phyloP scores from a whole-genome alignment of 176 grass and related monocot genomes.

The Melocanna baccifera region DNA sequence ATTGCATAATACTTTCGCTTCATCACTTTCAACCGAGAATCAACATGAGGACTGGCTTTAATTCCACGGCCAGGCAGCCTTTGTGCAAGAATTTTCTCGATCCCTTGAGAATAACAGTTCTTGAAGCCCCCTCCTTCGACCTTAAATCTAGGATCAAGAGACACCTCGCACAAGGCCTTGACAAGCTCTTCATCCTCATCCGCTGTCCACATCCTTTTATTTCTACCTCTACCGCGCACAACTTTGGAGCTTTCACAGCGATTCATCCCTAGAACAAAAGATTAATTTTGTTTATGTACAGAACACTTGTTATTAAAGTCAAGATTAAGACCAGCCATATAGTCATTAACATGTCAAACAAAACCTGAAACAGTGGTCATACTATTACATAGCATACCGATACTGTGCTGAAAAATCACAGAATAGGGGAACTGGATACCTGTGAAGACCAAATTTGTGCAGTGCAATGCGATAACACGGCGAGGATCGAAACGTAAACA shows the following conservation, averaged over 20 bases:
- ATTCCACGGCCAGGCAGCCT: constrained; percentile 40
- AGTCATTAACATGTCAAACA: neutral
- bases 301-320: neutral
- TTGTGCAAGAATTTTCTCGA: constrained; percentile 36
- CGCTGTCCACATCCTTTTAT: constrained; percentile 47
- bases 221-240: constrained; percentile 41
- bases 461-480: neutral
- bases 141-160: constrained; percentile 41
- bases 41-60: constrained; percentile 40
- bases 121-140: constrained; percentile 49
- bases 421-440: neutral
- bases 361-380: neutral
- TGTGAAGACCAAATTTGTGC: neutral
- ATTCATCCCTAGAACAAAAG: constrained; percentile 22
- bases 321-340: neutral
- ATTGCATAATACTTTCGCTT: constrained; percentile 43
- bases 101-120: constrained; percentile 47
- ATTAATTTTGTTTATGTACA: neutral
- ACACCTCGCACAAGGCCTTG: constrained; percentile 41
- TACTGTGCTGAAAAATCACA: neutral
- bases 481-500: neutral
- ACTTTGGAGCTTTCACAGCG: neutral
- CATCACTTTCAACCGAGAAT: constrained; percentile 42
- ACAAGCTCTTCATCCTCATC: constrained; percentile 47
- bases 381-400: neutral